Percentiles rank a stretch among this genome's conserved stretches.
Conservation (phyloP, 2,329 filamentous ascomycete genomes). For the Xylaria sp. region DNA sequence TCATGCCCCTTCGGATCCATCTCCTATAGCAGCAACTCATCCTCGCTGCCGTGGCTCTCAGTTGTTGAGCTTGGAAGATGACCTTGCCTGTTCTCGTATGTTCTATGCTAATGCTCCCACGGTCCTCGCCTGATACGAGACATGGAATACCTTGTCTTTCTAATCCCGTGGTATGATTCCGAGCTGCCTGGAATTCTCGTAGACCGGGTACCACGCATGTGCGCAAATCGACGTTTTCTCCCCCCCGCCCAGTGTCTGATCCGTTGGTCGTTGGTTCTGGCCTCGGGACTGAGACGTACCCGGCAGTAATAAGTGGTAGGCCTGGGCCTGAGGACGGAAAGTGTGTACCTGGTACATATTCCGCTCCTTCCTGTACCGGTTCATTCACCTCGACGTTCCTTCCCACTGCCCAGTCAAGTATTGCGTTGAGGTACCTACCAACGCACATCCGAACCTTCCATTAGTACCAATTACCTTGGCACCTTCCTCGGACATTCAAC, state of each 20-base stretch:
- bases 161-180: slow-evolving; percentile 1
- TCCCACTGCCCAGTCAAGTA: not conserved
- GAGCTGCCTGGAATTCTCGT: slow-evolving; percentile 6
- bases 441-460: not conserved
- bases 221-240: not conserved
- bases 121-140: slow-evolving; percentile 4
- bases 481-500: not conserved
- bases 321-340: not conserved
- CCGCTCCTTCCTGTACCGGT: not conserved
- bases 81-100: slow-evolving; percentile 13
- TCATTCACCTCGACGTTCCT: slow-evolving; percentile 1
- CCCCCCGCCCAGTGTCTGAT: not conserved
- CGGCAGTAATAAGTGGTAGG: not conserved
- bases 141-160: slow-evolving; percentile 10
- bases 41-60: slow-evolving; percentile 2
- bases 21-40: not conserved
- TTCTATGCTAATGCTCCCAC: slow-evolving; percentile 10
- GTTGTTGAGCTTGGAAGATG: slow-evolving; percentile 12
- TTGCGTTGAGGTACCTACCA: not conserved
- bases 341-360: not conserved
- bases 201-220: slow-evolving; percentile 2
- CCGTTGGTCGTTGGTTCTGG: not conserved
- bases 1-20: not conserved
- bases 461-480: not conserved
- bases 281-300: not conserved